These are phyloP conservation scores for Massariosphaeria phaeospora DNA, from an alignment of 495 filamentous ascomycete species.

Conservation along the genomic window DNA sequence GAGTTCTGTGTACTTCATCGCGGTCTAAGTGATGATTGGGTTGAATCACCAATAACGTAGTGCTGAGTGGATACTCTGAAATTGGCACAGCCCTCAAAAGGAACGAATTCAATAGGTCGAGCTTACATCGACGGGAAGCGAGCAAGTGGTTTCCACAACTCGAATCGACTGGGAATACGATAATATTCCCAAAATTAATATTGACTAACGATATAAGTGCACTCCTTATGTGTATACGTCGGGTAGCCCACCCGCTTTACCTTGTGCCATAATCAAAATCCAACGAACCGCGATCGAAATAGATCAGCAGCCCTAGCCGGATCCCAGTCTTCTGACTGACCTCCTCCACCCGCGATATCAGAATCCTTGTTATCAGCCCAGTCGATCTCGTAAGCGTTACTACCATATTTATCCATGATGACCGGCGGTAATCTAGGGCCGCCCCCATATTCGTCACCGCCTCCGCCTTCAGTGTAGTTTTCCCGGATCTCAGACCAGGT, in stretches of 20 bases:
- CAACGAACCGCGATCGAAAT: neutral
- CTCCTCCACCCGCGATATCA: neutral
- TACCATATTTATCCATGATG: neutral
- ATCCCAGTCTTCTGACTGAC: neutral
- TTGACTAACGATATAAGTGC: no score
- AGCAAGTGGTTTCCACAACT: no score
- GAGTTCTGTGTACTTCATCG: no score
- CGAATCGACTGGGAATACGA: no score
- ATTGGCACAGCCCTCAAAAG: no score
- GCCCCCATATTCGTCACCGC: neutral
- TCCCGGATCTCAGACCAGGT: slow-evolving; percentile 20
- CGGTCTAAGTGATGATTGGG: no score
- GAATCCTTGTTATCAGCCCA: neutral
- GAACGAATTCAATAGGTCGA: no score
- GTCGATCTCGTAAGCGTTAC: neutral
- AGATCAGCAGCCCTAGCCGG: neutral
- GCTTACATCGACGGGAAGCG: no score
- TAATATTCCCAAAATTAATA: no score
- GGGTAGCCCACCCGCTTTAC: neutral
- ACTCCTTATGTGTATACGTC: no score
- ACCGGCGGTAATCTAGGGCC: neutral
- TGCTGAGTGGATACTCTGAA: no score
- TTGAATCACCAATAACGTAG: no score
- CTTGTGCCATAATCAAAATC: neutral
- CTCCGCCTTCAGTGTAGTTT: neutral